Conservation (phyloP, 2,329 filamentous ascomycete genomes). For the Plenodomus biglobosus region DNA sequence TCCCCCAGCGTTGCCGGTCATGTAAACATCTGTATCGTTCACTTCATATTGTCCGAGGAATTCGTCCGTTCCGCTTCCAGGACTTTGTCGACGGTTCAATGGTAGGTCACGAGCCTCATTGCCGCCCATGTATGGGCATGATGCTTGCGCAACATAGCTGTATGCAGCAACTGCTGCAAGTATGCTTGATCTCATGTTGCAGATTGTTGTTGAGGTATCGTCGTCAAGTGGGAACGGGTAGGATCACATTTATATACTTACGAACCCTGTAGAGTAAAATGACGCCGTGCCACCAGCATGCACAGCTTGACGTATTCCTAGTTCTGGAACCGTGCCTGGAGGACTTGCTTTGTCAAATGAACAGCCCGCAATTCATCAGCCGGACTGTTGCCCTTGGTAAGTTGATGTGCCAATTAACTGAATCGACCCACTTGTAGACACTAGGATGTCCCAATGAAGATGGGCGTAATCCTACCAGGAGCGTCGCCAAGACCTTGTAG, state of each 20-base stretch:
- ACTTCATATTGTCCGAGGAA: slow-evolving; percentile 43
- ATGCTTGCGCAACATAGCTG: slow-evolving; percentile 23
- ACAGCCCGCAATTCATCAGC: slow-evolving; percentile 4
- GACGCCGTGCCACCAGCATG: background rate
- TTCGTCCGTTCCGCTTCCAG: slow-evolving; percentile 38
- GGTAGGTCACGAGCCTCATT: slow-evolving; percentile 32
- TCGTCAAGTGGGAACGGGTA: background rate
- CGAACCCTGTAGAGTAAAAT: background rate
- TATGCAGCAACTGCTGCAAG: slow-evolving; percentile 31
- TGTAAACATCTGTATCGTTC: slow-evolving; percentile 38
- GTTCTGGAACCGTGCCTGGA: background rate
- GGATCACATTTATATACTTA: slow-evolving; percentile 16
- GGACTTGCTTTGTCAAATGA: slow-evolving; percentile 3
- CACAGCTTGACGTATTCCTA: background rate
- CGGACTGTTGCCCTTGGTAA: slow-evolving; percentile 1
- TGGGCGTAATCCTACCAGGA: slow-evolving; percentile 13
- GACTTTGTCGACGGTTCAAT: slow-evolving; percentile 31
- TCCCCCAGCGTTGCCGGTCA: slow-evolving; percentile 67
- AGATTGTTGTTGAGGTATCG: slow-evolving; percentile 4
- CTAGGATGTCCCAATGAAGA: background rate
- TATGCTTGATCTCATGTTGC: slow-evolving; percentile 27
- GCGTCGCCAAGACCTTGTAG: slow-evolving; percentile 12
- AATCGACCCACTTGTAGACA: slow-evolving; percentile 5
- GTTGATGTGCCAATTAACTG: slow-evolving; percentile 1
- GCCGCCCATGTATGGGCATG: slow-evolving; percentile 44